Base-by-base conservation (phyloP, 352 stramenopile species). In the Phytophthora europaea region DNA sequence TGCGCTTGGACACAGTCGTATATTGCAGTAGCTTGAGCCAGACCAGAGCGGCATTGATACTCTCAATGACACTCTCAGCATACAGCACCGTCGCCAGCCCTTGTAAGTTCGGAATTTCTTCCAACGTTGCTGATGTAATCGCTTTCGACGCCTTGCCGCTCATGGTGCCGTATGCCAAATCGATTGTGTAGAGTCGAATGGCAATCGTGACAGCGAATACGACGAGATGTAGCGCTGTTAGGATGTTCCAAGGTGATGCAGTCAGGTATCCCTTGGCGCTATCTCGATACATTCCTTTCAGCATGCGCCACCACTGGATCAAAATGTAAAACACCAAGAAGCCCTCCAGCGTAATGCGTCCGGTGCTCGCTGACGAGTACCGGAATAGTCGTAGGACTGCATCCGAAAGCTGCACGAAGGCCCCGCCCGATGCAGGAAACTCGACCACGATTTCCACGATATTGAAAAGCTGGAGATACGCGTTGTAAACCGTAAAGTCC, bases 21-120 rank as follows among this genome's bases (percentile, higher is more conserved):
- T 92, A 94, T 70, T 92, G 87, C 59, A 94, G 67, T 13, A 92
- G 72, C 26, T 88, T 80, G 52, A 90, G 71, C 87, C 87, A 94
- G 9, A 89, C 74, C 15, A 92, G 28, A 20, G 76, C 79, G 0
- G 84, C 83, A 51, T 88, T 89, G 7, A 87, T 60, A 16, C 77
- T 81, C 38, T 72, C 76, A 13, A 94, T 61, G 9, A 85, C 60
- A 7, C 71, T 73, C 36, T 92, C 85, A 13, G 75, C 66, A 31
- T 83, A 70, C n/a, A 68, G 38, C n/a, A 89, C 61, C 4, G 53
- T 66, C 4, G 79, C 79, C 3, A 92, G 62, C 26, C 61, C 63
- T 53, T 81, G 76, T 4, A 92, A 76, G 10, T 77, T 80, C 23
- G 82, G 77, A 12, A 89, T 82, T 31, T 73, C 50, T 22, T 67